Evolutionary conservation across 495 filamentous ascomycete genomes (phyloP).

Genomic region (Penicillium paradoxum): DNA sequence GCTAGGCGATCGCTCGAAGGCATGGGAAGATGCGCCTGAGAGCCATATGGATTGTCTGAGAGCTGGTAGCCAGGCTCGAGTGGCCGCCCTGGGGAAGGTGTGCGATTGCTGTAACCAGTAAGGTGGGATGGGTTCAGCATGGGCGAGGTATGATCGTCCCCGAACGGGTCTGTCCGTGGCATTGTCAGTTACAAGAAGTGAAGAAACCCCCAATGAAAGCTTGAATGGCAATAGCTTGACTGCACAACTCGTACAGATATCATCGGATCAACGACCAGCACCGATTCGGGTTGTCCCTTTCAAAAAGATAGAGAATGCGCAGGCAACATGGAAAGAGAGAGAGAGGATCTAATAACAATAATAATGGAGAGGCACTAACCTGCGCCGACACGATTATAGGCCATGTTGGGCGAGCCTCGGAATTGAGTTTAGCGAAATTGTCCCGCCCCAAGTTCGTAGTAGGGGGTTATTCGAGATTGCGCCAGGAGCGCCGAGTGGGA

Average conservation of each 20-base stretch:
- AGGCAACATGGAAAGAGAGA: slow-evolving; percentile 11
- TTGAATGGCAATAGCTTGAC: slow-evolving; percentile 3
- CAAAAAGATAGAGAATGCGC: slow-evolving; percentile 13
- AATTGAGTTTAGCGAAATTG: slow-evolving; percentile 20
- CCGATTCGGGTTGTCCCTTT: slow-evolving; percentile 8
- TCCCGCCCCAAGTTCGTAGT: slow-evolving; percentile 21
- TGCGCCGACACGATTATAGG: slow-evolving; percentile 69
- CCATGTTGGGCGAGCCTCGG: slow-evolving; percentile 30
- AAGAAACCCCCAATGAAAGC: slow-evolving; percentile 1
- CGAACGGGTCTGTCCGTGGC: slow-evolving; percentile 36
- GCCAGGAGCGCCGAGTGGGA: slow-evolving; percentile 31
- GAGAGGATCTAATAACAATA: slow-evolving; percentile 9
- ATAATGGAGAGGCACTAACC: slow-evolving; percentile 51
- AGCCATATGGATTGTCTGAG: slow-evolving; percentile 59
- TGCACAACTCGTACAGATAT: not conserved
- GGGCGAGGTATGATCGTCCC: slow-evolving; percentile 56
- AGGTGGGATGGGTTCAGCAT: slow-evolving; percentile 49
- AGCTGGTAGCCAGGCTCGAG: slow-evolving; percentile 62
- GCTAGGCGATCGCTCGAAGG: slow-evolving; percentile 65
- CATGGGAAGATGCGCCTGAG: slow-evolving; percentile 57
- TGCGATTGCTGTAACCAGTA: slow-evolving; percentile 40
- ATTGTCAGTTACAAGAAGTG: slow-evolving; percentile 14
- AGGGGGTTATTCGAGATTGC: slow-evolving; percentile 29
- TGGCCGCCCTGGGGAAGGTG: slow-evolving; percentile 52
- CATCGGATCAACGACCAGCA: slow-evolving; percentile 22